Evolutionary conservation across 345 rosid species (phyloP).

Genomic region (Anastatica hierochuntica): DNA sequence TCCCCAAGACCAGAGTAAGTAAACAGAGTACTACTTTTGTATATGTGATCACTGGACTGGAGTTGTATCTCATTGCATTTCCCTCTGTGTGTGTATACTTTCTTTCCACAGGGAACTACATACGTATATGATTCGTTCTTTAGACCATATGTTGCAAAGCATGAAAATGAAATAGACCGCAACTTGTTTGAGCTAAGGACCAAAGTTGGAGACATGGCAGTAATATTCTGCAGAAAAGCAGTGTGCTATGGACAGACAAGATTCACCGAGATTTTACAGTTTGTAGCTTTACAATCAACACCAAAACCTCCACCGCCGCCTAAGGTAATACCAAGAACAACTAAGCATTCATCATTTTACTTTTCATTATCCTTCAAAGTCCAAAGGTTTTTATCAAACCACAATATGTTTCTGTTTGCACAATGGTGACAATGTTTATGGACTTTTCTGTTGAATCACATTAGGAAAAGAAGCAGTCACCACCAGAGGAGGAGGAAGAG

Average conservation of each 20-base stretch:
- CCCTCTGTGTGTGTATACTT: too few relatives aligned
- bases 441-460: conserved; percentile 8
- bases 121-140: conserved; percentile 49
- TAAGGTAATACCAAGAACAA: conserved; percentile 43
- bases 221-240: conserved; percentile 44
- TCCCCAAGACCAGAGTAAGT: conserved; percentile 60
- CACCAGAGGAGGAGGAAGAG: conserved; percentile 14
- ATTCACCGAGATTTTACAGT: conserved; percentile 38
- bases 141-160: conserved; percentile 40
- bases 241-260: conserved; percentile 42
- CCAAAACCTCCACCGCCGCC: conserved; percentile 23
- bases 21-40: background rate
- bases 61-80: conserved; percentile 8
- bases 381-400: background rate
- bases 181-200: conserved; percentile 47
- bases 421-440: too few relatives aligned
- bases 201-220: conserved; percentile 41
- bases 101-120: conserved; percentile 43
- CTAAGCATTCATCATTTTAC: too few relatives aligned
- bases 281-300: conserved; percentile 39
- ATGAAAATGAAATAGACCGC: conserved; percentile 57
- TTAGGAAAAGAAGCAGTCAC: conserved; percentile 30
- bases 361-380: background rate
- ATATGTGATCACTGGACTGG: background rate
- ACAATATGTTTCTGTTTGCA: too few relatives aligned